Evolutionary conservation across 371 early-diverging fungal genomes (phyloP), one percentile per base, ranked within the genome.

Genomic region (Apophysomyces elegans): DNA sequence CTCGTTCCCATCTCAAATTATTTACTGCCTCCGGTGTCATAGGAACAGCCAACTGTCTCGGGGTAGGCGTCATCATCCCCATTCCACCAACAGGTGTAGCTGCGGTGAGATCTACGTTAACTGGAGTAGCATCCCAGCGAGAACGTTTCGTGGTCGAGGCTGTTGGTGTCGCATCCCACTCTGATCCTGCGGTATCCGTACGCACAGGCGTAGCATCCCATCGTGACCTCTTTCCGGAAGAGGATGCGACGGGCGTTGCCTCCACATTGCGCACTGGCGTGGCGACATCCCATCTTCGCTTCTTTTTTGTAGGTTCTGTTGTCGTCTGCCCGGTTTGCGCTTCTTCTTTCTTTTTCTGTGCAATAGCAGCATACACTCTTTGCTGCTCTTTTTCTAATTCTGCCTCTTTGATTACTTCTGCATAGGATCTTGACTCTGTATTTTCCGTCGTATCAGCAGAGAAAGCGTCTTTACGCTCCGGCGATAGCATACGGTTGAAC

Each of bases 251-350:
- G 44, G 87, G 86, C n/a, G 95, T 93, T 56, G 91, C 93, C 63
- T 94, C 94, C 0, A 70, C 64, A 63, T 76, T 64, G 56, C 77
- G 82, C 7, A 74, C 88, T 0, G 95, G 90, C n/a, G 91, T 91
- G 11, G 88, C 89, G 5, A 91, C 88, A 70, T 96, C 96, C 96
- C 96, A 96, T 66, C 94, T 84, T 70, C 95, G 81, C 71, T 93
- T 93, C 65, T 86, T 83, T 61, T 73, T 73, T 54, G 79, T 64
- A 58, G 81, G 73, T 18, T 81, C 76, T 16, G 74, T 68, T 21
- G 79, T 71, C 60, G 62, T 70, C 1, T 64, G 63, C 44, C 76
- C 80, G 16, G 75, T 80, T 66, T 84, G 76, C 46, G 78, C 73
- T 46, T 76, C 80, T 69, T 90, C 89, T 67, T 85, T 89, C 62